A percentile compares a stretch with the other conserved stretches of the same genome.
phyloP scores from a whole-genome alignment of 495 filamentous ascomycete genomes.

The Penicillium taxi region DNA sequence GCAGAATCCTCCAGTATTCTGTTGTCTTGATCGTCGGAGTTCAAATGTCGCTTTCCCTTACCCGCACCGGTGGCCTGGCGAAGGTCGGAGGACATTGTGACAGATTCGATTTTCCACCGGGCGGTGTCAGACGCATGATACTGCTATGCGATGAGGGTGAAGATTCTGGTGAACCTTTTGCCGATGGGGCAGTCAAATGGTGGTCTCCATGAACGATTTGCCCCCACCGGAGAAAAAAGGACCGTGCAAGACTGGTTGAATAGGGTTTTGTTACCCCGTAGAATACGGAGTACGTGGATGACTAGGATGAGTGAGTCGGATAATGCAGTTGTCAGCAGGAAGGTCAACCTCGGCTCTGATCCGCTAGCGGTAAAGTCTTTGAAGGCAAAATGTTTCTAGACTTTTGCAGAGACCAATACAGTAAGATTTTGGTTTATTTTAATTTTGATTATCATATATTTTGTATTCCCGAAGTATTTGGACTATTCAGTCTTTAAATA shows the following conservation, averaged over 20 bases:
- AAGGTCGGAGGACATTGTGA: slow-evolving; percentile 37
- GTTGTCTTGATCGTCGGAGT: slow-evolving; percentile 26
- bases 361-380: too few species aligned
- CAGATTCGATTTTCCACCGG: slow-evolving; percentile 31
- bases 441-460: too few species aligned
- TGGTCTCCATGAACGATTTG: slow-evolving; percentile 12
- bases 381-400: too few species aligned
- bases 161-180: slow-evolving; percentile 33
- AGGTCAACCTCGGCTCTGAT: too few species aligned
- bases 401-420: too few species aligned
- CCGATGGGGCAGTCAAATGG: slow-evolving; percentile 21
- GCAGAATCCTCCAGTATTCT: slow-evolving; percentile 24
- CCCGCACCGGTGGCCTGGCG: slow-evolving; percentile 29
- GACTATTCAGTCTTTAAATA: too few species aligned
- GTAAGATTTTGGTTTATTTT: too few species aligned
- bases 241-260: slow-evolving; percentile 8
- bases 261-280: too few species aligned
- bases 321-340: too few species aligned
- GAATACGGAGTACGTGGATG: too few species aligned
- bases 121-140: slow-evolving; percentile 27
- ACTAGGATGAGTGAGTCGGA: too few species aligned
- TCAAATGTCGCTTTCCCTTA: slow-evolving; percentile 31
- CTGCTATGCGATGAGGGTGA: slow-evolving; percentile 17
- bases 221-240: slow-evolving; percentile 3
- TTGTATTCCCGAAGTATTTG: too few species aligned